These are phyloP conservation scores for Jatropha curcas DNA, from an alignment of 345 rosid species.

Conservation along the genomic window DNA sequence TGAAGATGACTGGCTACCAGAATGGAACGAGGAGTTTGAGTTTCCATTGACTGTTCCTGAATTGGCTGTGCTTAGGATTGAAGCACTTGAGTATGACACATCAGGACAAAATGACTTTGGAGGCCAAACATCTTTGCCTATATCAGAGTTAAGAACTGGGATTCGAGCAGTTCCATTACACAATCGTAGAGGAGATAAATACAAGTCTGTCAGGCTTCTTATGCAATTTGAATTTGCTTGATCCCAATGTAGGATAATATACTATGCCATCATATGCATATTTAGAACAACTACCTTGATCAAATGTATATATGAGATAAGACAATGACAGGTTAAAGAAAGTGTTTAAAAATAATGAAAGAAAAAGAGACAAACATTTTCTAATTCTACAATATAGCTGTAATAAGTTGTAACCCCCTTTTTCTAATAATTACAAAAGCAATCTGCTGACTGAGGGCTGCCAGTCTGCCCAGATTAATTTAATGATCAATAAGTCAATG, in stretches of 20 bases:
- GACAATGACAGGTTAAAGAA: background rate
- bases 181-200: conserved; percentile 26
- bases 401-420: too few species aligned
- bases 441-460: background rate
- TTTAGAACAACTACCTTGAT: background rate
- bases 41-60: conserved; percentile 50
- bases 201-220: conserved; percentile 35
- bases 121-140: conserved; percentile 48
- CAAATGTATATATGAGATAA: background rate
- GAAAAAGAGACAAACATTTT: background rate
- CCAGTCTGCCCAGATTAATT: too few species aligned
- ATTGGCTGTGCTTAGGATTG: conserved; percentile 54
- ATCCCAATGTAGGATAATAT: conserved; percentile 17
- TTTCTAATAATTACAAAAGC: too few species aligned
- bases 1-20: conserved; percentile 32
- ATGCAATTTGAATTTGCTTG: conserved; percentile 47
- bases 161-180: conserved; percentile 43
- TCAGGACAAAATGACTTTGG: conserved; percentile 48
- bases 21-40: conserved; percentile 45
- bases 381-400: too few species aligned
- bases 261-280: background rate
- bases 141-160: conserved; percentile 42
- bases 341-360: background rate
- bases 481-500: background rate
- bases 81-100: conserved; percentile 42